These are phyloP conservation scores for Aspergillus udagawae DNA, from an alignment of 2,329 filamentous ascomycete species.

Conservation along the genomic window DNA sequence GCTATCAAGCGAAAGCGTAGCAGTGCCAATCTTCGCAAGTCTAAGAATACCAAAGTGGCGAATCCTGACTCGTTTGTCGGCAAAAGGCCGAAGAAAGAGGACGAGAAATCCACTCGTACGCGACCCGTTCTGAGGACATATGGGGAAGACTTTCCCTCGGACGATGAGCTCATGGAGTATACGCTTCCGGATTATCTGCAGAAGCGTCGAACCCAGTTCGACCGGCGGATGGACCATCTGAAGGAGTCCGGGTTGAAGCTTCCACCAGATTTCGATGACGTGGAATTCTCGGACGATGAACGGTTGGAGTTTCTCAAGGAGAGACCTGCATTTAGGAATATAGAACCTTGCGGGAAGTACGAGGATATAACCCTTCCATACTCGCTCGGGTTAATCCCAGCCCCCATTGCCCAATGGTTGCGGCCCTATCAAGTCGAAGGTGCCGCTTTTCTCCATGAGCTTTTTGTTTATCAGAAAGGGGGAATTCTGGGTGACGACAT, in stretches of 20 bases:
- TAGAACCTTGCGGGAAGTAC: constrained; percentile 65
- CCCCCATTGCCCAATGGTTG: constrained; percentile 84
- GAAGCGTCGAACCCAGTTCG: constrained; percentile 65
- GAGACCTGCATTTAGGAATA: constrained; percentile 63
- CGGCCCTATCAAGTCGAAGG: constrained; percentile 89
- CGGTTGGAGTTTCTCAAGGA: constrained; percentile 59
- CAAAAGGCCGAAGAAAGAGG: constrained; percentile 27
- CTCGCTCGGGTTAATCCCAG: constrained; percentile 78
- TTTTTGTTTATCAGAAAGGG: constrained; percentile 87
- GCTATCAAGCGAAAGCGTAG: constrained; percentile 50
- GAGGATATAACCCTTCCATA: constrained; percentile 70
- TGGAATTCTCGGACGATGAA: constrained; percentile 72
- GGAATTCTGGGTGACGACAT: constrained; percentile 94
- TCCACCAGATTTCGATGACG: constrained; percentile 70
- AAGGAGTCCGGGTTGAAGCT: constrained; percentile 67
- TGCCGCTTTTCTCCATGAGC: constrained; percentile 76
- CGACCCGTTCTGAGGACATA: constrained; percentile 38
- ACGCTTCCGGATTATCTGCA: constrained; percentile 69
- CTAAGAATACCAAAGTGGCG: constrained; percentile 42
- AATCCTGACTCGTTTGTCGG: constrained; percentile 36
- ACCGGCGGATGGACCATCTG: constrained; percentile 55
- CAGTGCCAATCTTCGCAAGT: constrained; percentile 46
- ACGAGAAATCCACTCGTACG: constrained; percentile 10
- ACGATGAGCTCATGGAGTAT: constrained; percentile 54
- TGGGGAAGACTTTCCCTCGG: constrained; percentile 46